Percentiles rank a stretch among this genome's conserved stretches.
phyloP scores from a whole-genome alignment of 2,329 filamentous ascomycete species.

The Aspergillus aculeatinus region DNA sequence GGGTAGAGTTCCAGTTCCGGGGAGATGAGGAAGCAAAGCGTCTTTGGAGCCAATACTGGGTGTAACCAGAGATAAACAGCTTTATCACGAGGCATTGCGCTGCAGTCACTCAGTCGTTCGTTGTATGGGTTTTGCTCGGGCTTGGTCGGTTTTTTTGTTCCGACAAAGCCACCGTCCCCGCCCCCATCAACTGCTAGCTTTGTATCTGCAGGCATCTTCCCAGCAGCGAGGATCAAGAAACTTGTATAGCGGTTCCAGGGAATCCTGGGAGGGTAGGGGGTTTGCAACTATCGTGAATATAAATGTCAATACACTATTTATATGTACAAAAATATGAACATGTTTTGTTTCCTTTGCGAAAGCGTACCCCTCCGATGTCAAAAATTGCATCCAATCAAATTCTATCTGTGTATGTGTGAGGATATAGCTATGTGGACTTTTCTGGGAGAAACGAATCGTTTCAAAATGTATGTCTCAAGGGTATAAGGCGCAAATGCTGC shows the following conservation, averaged over 20 bases:
- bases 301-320: background rate
- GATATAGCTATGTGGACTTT: background rate
- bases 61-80: constrained; percentile 24
- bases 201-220: background rate
- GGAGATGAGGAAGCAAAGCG: constrained; percentile 67
- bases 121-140: background rate
- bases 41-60: constrained; percentile 78
- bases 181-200: background rate
- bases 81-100: background rate
- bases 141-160: background rate
- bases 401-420: background rate
- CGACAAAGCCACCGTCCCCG: background rate
- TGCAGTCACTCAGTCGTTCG: background rate
- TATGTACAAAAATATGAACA: background rate
- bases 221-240: too few species aligned
- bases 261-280: too few species aligned
- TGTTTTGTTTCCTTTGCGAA: background rate
- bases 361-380: background rate
- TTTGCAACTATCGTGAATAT: too few species aligned
- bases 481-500: background rate
- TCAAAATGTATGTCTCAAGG: background rate
- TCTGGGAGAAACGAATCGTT: background rate
- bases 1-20: constrained; percentile 72
- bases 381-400: background rate
- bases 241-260: too few species aligned